Base-by-base conservation (phyloP, 1,284 basidiomycete species). In the Ceratobasidium sp. region DNA sequence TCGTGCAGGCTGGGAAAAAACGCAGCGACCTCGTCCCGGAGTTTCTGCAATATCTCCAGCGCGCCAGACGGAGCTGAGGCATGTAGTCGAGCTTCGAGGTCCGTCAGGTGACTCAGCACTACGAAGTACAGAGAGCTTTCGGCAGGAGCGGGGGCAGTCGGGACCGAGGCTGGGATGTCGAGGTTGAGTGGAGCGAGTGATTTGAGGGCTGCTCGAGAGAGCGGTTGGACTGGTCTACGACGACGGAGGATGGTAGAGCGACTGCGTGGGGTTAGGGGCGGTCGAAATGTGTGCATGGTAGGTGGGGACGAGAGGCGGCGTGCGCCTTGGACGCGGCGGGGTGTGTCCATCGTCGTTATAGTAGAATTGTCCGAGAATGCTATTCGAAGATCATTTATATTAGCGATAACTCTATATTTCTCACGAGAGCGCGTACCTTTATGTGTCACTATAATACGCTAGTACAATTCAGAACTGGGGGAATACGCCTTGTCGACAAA, bases 81-180 rank as follows among this genome's bases (percentile, higher is more conserved):
- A 1, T 89, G 85, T 2, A 94, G 85, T 13, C 88, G 86, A 1
- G 84, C 83, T 83, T 95, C 93, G 50, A 94, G 86, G 77, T 94
- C 91, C 38, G 91, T 90, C 56, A 95, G 89, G 81, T 92, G 92
- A 0, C 91, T 91, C 64, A 94, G 89, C 20, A 94, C 89, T 44
- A 92, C 87, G 70, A 90, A 86, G 42, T 92, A 89, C 17, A 94
- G 86, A 1, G 90, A 90, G n/a, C n/a, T n/a, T n/a, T n/a, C n/a
- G n/a, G n/a, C n/a, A n/a, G n/a, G n/a, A 2, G 90, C 28, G 89
- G 90, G 26, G 93, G 87, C 9, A 2, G 86, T 85, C 13, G 44
- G 44, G 0, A 91, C 89, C 6, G 91, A 90, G 10, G 88, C 84
- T 6, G 90, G 88, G 15, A 75, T 75, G 62, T 54, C 73, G 3